Base-by-base conservation (phyloP, 139 green algal genomes). In the Ettlia oleoabundans region DNA sequence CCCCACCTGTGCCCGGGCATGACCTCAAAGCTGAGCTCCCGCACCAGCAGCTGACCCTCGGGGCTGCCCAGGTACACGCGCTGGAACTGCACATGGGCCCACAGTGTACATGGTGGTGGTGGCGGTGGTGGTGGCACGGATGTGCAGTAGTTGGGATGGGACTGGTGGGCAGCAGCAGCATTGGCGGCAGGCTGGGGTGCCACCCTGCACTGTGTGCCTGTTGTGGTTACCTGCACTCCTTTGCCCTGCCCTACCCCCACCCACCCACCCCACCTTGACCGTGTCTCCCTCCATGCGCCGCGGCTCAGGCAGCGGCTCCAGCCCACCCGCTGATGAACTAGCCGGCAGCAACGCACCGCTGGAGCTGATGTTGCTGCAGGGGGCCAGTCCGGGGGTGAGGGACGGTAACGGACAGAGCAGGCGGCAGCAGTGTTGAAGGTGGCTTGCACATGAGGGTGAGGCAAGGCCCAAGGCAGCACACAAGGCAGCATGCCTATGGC, bases 61-160 rank as follows among this genome's bases (percentile, higher is more conserved):
- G 96, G 96, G 1, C 95, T 86, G 80, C 92, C 88, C 38, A 99
- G 88, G 18, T 93, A 94, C 65, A 99, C 92, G 30, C 93, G 55
- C 18, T n/a, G 15, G 55, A 65, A 65, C 18, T 86, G 82, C 79
- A 85, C n/a, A n/a, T n/a, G n/a, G n/a, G n/a, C n/a, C n/a, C n/a
- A n/a, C n/a, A n/a, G n/a, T n/a, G n/a, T n/a, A n/a, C n/a, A n/a
- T n/a, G n/a, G n/a, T n/a, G n/a, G n/a, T n/a, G n/a, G n/a, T n/a
- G n/a, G n/a, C n/a, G n/a, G n/a, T n/a, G n/a, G n/a, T n/a, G n/a
- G n/a, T n/a, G n/a, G n/a, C n/a, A n/a, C n/a, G n/a, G n/a, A n/a
- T n/a, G n/a, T n/a, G n/a, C n/a, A n/a, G n/a, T n/a, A n/a, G n/a
- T n/a, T n/a, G n/a, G 42, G n/a, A 22, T n/a, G 1, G 35, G 19